Evolutionary conservation across 139 green algal species (phyloP).

Genomic region (Eudorina sp.): DNA sequence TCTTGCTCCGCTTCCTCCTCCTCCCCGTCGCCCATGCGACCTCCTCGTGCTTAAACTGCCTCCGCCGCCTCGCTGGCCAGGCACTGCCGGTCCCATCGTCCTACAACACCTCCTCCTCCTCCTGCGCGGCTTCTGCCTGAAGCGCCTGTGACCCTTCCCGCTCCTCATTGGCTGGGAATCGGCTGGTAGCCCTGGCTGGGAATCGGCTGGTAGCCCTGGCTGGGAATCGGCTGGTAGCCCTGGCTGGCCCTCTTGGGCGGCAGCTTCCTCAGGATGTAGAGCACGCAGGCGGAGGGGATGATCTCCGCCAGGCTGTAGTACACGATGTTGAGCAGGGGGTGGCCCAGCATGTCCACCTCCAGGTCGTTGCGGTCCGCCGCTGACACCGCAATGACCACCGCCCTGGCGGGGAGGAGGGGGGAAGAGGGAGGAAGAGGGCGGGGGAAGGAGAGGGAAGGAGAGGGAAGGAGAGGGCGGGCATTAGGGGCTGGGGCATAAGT

Average conservation of each 20-base stretch:
- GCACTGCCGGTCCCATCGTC: too few species aligned
- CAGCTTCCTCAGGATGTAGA: slow-evolving; percentile 69
- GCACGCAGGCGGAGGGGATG: slow-evolving; percentile 73
- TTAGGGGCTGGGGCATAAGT: too few species aligned
- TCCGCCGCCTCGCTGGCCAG: too few species aligned
- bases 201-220: too few species aligned
- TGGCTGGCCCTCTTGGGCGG: slow-evolving; percentile 62
- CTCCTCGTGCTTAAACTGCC: too few species aligned
- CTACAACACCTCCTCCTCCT: too few species aligned
- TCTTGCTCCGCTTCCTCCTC: too few species aligned
- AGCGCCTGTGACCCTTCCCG: too few species aligned
- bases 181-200: too few species aligned
- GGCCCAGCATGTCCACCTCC: slow-evolving; percentile 70
- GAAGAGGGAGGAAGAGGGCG: background rate
- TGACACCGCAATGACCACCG: slow-evolving; percentile 78
- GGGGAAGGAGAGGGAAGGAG: background rate
- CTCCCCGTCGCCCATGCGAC: too few species aligned
- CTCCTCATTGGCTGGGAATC: too few species aligned
- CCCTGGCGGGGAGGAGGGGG: slow-evolving; percentile 49
- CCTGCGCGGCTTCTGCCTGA: too few species aligned
- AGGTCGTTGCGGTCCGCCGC: slow-evolving; percentile 71
- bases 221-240: slow-evolving; percentile 74
- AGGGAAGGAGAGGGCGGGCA: background rate
- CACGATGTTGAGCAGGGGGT: slow-evolving; percentile 86
- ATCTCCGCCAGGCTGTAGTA: slow-evolving; percentile 88